A percentile compares a stretch with the other conserved stretches of the same genome.
Conservation (phyloP, 2,329 filamentous ascomycete species). For the Cladosporium austrohemisphaericum region DNA sequence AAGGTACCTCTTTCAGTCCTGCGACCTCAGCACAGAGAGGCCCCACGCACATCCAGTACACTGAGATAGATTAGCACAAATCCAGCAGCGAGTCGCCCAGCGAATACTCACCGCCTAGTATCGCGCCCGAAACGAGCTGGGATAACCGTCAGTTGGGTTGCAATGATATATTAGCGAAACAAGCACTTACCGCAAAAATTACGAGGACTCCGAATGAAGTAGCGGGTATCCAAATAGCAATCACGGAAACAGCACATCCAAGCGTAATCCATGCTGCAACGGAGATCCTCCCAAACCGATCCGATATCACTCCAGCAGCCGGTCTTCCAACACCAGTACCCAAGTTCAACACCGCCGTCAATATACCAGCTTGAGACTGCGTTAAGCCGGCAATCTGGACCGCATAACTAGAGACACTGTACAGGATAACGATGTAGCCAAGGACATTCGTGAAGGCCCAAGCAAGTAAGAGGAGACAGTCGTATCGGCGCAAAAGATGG, state of each 20-base stretch:
- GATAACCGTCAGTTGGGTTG: too few species aligned
- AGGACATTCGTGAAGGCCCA: constrained; percentile 47
- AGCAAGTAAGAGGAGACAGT: constrained; percentile 34
- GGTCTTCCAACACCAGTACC: constrained; percentile 48
- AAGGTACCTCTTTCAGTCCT: constrained; percentile 39
- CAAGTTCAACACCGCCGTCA: constrained; percentile 46
- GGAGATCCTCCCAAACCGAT: constrained; percentile 43
- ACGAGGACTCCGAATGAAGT: constrained; percentile 40
- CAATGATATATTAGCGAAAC: too few species aligned
- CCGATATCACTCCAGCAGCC: constrained; percentile 44
- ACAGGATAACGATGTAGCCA: constrained; percentile 48
- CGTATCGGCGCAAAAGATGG: constrained; percentile 30
- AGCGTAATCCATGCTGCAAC: constrained; percentile 40
- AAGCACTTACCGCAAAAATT: constrained; percentile 44
- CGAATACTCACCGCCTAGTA: constrained; percentile 35
- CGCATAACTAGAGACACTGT: constrained; percentile 47
- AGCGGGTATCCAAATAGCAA: constrained; percentile 48
- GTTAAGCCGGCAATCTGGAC: constrained; percentile 39
- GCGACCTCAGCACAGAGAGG: constrained; percentile 41
- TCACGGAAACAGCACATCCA: constrained; percentile 37
- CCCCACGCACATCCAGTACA: constrained; percentile 33
- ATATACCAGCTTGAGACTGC: constrained; percentile 36
- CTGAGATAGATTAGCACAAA: neutral
- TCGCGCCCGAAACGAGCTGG: constrained; percentile 43
- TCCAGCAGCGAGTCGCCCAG: too few species aligned